phyloP scores from a whole-genome alignment of 2,329 filamentous ascomycete species.

The Capronia coronata region DNA sequence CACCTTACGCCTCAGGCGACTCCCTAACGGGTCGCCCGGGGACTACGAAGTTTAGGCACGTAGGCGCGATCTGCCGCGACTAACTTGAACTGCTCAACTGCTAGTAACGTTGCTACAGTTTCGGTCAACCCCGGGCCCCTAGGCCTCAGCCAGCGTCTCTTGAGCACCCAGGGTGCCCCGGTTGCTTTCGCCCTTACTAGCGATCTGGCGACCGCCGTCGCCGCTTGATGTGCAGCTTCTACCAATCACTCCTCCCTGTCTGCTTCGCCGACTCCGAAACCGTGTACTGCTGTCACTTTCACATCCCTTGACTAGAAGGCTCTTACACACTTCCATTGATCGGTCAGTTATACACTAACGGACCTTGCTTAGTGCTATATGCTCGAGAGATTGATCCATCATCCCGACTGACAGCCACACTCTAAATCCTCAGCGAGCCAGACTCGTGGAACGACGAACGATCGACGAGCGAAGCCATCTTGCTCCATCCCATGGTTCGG shows the following conservation, averaged over 20 bases:
- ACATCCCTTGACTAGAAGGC: too few species aligned
- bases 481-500: neutral
- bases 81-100: too few species aligned
- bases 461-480: constrained; percentile 6
- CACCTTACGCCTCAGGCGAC: too few species aligned
- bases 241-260: neutral
- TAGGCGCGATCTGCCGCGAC: too few species aligned
- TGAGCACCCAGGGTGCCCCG: too few species aligned
- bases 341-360: neutral
- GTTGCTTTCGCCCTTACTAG: neutral
- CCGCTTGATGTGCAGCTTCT: neutral
- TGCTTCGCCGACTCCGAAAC: neutral
- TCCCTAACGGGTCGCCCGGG: neutral
- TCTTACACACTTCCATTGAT: too few species aligned
- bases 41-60: neutral
- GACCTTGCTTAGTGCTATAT: neutral
- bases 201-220: constrained; percentile 2
- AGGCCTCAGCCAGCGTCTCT: neutral
- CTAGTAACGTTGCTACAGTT: neutral
- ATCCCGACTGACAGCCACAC: constrained; percentile 9
- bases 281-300: neutral
- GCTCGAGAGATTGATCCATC: constrained; percentile 8
- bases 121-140: neutral
- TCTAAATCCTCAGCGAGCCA: constrained; percentile 4
- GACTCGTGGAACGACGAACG: constrained; percentile 8